phyloP scores from a whole-genome alignment of 495 filamentous ascomycete genomes.

The Lophiotrema nucula region DNA sequence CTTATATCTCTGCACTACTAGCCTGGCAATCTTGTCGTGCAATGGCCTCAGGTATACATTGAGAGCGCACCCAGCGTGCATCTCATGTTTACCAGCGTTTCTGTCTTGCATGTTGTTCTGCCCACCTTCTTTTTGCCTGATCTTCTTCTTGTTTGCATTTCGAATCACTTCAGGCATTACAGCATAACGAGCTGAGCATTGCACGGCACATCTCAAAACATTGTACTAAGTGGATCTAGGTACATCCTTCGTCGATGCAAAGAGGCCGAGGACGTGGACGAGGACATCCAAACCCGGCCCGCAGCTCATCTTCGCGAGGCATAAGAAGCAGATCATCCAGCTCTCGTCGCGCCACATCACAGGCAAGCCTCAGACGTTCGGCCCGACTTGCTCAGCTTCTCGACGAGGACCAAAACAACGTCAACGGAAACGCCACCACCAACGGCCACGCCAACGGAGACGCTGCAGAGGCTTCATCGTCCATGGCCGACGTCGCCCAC shows the following conservation, averaged over 20 bases:
- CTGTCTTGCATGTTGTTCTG: conserved; percentile 5
- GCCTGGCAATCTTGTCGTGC: conserved; percentile 11
- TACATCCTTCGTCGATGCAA: conserved; percentile 35
- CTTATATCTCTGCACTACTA: conserved; percentile 24
- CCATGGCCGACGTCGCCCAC: conserved; percentile 34
- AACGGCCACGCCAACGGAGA: conserved; percentile 5
- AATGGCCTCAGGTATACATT: conserved; percentile 25
- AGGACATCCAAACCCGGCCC: conserved; percentile 29
- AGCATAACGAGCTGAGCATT: conserved; percentile 26
- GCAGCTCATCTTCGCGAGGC: conserved; percentile 25
- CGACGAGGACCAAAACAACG: conserved; percentile 7
- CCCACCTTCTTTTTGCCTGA: conserved; percentile 13
- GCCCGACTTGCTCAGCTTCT: conserved; percentile 28
- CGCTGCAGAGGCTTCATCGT: conserved; percentile 1
- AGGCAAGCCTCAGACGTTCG: conserved; percentile 24
- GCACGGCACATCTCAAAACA: conserved; percentile 11
- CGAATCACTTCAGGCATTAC: conserved; percentile 21
- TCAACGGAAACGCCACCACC: background rate
- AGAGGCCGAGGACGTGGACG: conserved; percentile 32
- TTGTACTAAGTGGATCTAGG: conserved; percentile 30
- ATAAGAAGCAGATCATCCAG: conserved; percentile 15
- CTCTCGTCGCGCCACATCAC: conserved; percentile 18
- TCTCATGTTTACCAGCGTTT: conserved; percentile 4
- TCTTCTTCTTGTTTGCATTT: conserved; percentile 10
- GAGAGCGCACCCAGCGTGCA: conserved; percentile 4